Conservation (phyloP, 176 grass and related monocot species). For the Juncus inflexus region DNA sequence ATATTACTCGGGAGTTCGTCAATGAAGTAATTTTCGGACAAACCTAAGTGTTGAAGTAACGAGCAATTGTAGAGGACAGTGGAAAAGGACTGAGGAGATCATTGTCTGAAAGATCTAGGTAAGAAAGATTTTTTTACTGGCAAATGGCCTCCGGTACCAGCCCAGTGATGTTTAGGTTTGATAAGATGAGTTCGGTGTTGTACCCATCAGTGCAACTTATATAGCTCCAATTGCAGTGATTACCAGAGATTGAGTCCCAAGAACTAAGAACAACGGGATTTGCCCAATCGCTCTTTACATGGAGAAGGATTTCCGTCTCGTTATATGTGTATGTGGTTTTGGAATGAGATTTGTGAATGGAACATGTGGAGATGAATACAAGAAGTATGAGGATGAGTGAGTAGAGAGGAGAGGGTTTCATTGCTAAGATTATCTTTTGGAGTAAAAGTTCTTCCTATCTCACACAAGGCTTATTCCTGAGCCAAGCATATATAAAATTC, state of each 20-base stretch:
- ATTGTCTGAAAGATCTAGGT: constrained; percentile 61
- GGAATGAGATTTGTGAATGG: constrained; percentile 1
- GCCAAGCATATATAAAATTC: no score
- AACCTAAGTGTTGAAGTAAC: constrained; percentile 36
- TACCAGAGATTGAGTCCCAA: constrained; percentile 35
- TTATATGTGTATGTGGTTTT: constrained; percentile 7
- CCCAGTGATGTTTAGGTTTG: neutral
- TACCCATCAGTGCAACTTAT: constrained; percentile 20
- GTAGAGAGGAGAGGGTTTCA: constrained; percentile 19
- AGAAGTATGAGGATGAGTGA: constrained; percentile 15
- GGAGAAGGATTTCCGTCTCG: constrained; percentile 25
- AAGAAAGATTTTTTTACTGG: constrained; percentile 36
- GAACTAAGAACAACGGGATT: constrained; percentile 30
- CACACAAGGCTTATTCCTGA: no score
- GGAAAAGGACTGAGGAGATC: constrained; percentile 45
- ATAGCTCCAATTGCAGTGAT: constrained; percentile 48
- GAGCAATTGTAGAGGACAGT: constrained; percentile 46
- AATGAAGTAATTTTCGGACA: constrained; percentile 52
- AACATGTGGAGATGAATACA: neutral
- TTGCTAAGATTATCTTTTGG: neutral
- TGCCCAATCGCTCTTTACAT: constrained; percentile 33
- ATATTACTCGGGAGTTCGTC: constrained; percentile 44
- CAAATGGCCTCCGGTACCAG: constrained; percentile 41
- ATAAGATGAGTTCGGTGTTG: constrained; percentile 26
- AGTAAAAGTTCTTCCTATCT: no score